Base-by-base conservation (phyloP, 23 red algal species). In the Pyropia haitanensis region DNA sequence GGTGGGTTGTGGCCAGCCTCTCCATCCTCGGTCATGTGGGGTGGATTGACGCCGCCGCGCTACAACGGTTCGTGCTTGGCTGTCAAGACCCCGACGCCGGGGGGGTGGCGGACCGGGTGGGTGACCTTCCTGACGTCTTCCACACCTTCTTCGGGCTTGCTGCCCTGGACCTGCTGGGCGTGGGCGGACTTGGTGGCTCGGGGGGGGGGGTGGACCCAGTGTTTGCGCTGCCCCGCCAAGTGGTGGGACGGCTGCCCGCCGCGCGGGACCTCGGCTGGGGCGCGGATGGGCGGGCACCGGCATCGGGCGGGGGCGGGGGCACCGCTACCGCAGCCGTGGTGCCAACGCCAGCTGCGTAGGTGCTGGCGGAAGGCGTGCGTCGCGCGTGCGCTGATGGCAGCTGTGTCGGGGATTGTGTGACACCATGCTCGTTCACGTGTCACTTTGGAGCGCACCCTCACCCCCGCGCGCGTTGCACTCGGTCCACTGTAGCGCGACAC, bases 91-190 rank as follows among this genome's bases (percentile, higher is more conserved):
- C 73, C 31, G 65, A 59, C 14, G 66, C 75, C 19, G 93, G 93
- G 56, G 93, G 93, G 14, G 73, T 97, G 60, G 93, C 93, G 12
- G 93, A 97, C 58, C 70, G 82, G 55, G 85, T 85, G 15, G 93
- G 85, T 16, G 93, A 97, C 61, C 72, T 80, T 27, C 51, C 83
- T 22, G 93, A 97, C 60, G 85, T 90, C 21, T 97, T 97, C 76
- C 93, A 97, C 67, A 97, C 93, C 16, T 97, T 97, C 32, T 97
- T 97, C 32, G 93, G 85, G 10, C 63, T 97, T n/a, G 83, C 75
- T 7, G 93, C 75, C 2, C 67, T 97, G 52, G 66, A 86, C 21
- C 65, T 97, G 70, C 25, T 97, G 53, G 93, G 77, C 19, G 70
- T 69, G 46, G 46, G 70, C n/a, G 18, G 52, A 8, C 50, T 86